These are phyloP conservation scores for Hibiscus tridactylites DNA, from an alignment of 345 rosid genomes.

Conservation along the genomic window DNA sequence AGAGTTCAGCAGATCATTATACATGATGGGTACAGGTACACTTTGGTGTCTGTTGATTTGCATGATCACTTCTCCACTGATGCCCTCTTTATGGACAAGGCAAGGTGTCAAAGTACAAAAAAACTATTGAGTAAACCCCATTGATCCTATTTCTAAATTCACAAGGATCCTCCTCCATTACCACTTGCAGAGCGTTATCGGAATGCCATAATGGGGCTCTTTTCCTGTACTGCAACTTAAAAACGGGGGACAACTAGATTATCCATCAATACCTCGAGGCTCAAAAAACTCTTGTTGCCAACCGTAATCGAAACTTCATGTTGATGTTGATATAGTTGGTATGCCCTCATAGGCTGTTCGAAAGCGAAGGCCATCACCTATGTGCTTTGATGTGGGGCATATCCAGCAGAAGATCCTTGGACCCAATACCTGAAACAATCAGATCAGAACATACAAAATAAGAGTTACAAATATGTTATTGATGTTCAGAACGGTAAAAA, in stretches of 20 bases:
- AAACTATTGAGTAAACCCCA: not conserved
- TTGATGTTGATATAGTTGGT: constrained; percentile 19
- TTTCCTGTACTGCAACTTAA: too few relatives aligned
- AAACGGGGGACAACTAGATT: not conserved
- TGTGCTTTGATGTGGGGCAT: constrained; percentile 58
- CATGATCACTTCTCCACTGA: constrained; percentile 5
- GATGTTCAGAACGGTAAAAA: not conserved
- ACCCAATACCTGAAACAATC: constrained; percentile 63
- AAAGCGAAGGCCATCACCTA: constrained; percentile 66
- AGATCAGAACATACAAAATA: not conserved
- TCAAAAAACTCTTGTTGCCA: not conserved
- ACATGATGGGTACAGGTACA: not conserved
- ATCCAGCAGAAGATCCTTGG: constrained; percentile 64
- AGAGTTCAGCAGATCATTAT: constrained; percentile 6
- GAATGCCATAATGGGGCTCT: too few relatives aligned
- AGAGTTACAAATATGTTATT: not conserved
- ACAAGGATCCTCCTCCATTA: not conserved
- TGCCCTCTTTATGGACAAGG: constrained; percentile 13
- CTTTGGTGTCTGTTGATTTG: not conserved
- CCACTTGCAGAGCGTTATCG: too few relatives aligned
- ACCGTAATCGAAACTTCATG: constrained; percentile 8
- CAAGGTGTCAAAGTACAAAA: not conserved
- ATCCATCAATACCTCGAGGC: not conserved
- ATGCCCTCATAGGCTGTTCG: constrained; percentile 47
- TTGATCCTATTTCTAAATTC: too few relatives aligned